Conservation (phyloP, 768 basidiomycete species). For the Scleroderma bovista region DNA sequence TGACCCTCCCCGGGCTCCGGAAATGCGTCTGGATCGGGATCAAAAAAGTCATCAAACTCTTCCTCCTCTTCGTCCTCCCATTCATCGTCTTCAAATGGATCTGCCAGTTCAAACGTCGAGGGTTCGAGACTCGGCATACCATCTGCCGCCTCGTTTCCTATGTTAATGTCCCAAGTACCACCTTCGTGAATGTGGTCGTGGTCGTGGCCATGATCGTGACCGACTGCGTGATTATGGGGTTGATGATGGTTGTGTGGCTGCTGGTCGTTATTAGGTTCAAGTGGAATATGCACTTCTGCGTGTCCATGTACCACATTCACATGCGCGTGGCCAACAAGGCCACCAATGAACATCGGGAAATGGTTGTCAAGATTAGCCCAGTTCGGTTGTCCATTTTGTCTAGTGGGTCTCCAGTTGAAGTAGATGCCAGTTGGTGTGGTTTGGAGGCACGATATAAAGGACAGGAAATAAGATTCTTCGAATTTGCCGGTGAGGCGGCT, state of each 20-base stretch:
- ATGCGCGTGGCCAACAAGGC: not conserved
- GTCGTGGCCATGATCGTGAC: too few relatives aligned
- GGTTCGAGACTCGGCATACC: not conserved
- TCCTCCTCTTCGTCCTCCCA: constrained; percentile 1
- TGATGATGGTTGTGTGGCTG: not conserved
- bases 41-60: constrained; percentile 2
- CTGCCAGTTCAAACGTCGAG: not conserved
- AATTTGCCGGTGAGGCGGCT: constrained; percentile 12
- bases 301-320: not conserved
- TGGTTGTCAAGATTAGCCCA: not conserved
- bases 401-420: constrained; percentile 38
- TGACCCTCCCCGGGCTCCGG: not conserved
- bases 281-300: not conserved
- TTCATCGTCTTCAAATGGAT: not conserved
- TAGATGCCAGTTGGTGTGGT: constrained; percentile 50
- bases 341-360: not conserved
- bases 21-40: not conserved
- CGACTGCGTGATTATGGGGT: not conserved
- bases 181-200: not conserved
- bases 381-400: too few relatives aligned
- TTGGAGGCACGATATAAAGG: constrained; percentile 45
- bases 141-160: not conserved
- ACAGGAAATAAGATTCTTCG: constrained; percentile 12
- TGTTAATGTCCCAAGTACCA: not conserved
- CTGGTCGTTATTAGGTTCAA: not conserved